phyloP scores from a whole-genome alignment of 1,139 yeast species.

The Magnusiomyces paraingens region DNA sequence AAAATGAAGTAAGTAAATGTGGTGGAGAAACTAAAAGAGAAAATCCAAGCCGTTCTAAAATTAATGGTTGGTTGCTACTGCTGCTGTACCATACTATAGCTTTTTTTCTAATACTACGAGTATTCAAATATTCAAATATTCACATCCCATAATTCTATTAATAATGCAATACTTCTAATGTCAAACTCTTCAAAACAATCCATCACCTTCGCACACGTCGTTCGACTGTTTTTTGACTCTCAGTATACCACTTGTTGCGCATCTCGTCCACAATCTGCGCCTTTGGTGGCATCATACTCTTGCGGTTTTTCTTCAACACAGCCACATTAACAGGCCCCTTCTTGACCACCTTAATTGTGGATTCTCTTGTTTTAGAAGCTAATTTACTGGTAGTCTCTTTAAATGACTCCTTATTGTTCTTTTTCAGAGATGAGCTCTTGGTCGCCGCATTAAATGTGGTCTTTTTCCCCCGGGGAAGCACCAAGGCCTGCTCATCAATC shows the following conservation, averaged over 20 bases:
- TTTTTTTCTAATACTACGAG: too few relatives aligned
- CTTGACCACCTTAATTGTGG: slow-evolving; percentile 2
- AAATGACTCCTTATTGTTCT: background rate
- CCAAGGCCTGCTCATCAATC: background rate
- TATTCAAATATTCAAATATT: too few relatives aligned
- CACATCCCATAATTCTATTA: too few relatives aligned
- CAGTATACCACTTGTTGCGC: slow-evolving; percentile 2
- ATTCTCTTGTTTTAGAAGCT: background rate
- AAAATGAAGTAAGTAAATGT: too few relatives aligned
- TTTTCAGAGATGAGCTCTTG: background rate
- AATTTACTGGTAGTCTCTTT: background rate
- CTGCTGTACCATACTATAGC: too few relatives aligned
- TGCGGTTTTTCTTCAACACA: slow-evolving; percentile 1
- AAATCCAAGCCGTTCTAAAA: too few relatives aligned
- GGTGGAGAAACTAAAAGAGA: too few relatives aligned
- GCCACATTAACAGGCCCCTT: slow-evolving; percentile 5
- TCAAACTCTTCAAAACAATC: too few relatives aligned
- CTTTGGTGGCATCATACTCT: slow-evolving; percentile 8
- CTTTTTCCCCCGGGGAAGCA: slow-evolving; percentile 1
- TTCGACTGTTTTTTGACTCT: slow-evolving; percentile 5
- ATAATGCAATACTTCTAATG: too few relatives aligned
- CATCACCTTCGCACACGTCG: background rate
- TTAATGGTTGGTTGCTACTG: too few relatives aligned
- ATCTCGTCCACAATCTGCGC: slow-evolving; percentile 3
- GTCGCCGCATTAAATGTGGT: background rate